Evolutionary conservation across 441 rosid species (phyloP), one percentile per base, ranked within the genome.

Genomic region (Adansonia madagascariensis): DNA sequence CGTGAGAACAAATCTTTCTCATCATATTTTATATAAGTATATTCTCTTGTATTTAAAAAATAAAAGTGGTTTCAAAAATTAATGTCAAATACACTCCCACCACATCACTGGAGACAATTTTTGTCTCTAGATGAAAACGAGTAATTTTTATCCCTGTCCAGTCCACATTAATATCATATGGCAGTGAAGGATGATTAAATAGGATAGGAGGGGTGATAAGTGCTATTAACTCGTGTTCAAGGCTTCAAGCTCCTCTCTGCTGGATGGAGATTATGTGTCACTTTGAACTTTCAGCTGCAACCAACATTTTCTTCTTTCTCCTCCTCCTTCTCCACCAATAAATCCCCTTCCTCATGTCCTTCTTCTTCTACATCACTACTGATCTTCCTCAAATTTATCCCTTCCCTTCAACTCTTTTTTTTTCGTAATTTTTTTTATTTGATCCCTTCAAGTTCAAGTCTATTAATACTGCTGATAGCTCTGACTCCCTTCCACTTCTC

Each of bases 261-360:
- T 66, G 82, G 84, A 80, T 78, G 84, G 75, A 74, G 53, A 80
- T 80, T 31, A 71, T 35, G 84, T 71, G 79, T 76, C 57, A 31
- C 39, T 31, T 31, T 31, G 39, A 31, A 7, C 10, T 62, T 70
- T 20, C 71, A 64, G 2, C 57, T 18, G 68, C 76, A 71, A 3
- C 67, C 39, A 75, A 27, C 55, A 3, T 27, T 55, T 43, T 17
- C 79, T 43, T 8, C 39, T 31, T 31, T 74, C 56, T 69, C 22
- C 77, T 69, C 22, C 77, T 31, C 65, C 60, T 55, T 9, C 60
- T 55, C 10, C 74, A 15, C 44, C 77, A 74, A 69, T 81, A 69
- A 74, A 52, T 72, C 15, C 20, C 18, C 22, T 22, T 31, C 39
- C 39, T 31, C 39, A 31, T 31, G 18, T 4, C 46, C 24, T 7